phyloP scores from a whole-genome alignment of 257 asterid genomes.

The Marsdenia floribunda region DNA sequence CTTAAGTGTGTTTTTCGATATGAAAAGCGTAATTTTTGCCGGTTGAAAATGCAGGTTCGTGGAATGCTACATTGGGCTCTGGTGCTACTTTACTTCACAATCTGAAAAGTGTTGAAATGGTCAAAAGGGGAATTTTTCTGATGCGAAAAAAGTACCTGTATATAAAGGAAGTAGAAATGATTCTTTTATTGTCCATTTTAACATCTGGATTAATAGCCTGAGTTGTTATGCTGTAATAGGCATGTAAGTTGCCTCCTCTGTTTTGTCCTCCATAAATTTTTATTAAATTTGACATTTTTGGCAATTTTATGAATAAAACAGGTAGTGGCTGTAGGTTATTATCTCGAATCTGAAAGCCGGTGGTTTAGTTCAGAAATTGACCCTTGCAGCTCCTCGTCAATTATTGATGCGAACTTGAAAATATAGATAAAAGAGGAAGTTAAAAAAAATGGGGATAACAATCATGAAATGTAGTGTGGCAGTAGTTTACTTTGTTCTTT shows the following conservation, averaged over 20 bases:
- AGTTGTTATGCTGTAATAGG: background rate
- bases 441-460: no score
- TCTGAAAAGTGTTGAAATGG: background rate
- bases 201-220: background rate
- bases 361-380: no score
- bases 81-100: slow-evolving; percentile 1
- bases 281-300: background rate
- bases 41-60: slow-evolving; percentile 10
- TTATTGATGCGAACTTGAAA: no score
- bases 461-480: no score
- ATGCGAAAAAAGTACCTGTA: slow-evolving; percentile 15
- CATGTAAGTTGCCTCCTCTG: background rate
- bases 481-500: no score
- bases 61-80: background rate
- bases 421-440: no score
- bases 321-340: background rate
- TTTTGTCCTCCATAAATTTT: background rate
- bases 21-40: background rate
- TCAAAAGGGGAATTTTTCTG: slow-evolving; percentile 8
- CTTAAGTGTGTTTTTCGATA: no score
- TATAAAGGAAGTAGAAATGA: slow-evolving; percentile 21
- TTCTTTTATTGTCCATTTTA: slow-evolving; percentile 17
- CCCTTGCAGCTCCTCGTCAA: no score
- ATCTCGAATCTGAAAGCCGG: background rate
- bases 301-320: background rate